Evolutionary conservation across 2,329 filamentous ascomycete genomes (phyloP), one percentile per base, ranked within the genome.

Genomic region (Thermomyces lanuginosus): DNA sequence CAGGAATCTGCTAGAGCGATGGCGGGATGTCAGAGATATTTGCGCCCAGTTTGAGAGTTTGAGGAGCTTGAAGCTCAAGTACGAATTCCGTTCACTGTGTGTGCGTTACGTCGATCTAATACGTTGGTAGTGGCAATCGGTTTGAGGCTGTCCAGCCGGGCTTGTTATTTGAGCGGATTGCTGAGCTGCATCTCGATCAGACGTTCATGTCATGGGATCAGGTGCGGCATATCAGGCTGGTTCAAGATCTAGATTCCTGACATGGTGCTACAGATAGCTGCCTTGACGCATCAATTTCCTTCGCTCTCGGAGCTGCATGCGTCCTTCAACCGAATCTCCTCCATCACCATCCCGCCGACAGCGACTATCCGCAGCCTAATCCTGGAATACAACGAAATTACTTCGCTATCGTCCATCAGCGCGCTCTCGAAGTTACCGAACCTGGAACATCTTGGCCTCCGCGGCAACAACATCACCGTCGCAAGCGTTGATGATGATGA

Each of bases 1-100:
- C 44, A 69, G 81, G 26, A 95, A 92, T 47, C 50, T 92, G 17
- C 72, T 95, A 41, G 70, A 73, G 29, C 56, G 55, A 7, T 67
- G 84, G 48, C 55, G 56, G 2, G 69, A 78, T 13, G 64, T 92
- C 6, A 64, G 70, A 10, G 60, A 66, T 2, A 77, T 95, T 20
- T 89, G 80, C 46, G 57, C 56, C 5, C 68, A 77, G 36, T 57
- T 95, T 18, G 62, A 65, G n/a, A 60, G 61, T 11, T 48, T 95
- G 36, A 68, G 58, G 30, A 69, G 57, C 26, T 48, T 93, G 38
- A 72, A 72, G 35, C 55, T 86, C 18, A 80, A 78, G 80, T 84
- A 56, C 43, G 71, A 46, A 15, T 25, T 18, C 11, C 7, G 16
- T 14, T 4, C 10, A 15, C n/a, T n/a, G n/a, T n/a, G n/a, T n/a